Evolutionary conservation across 1,139 yeast species (phyloP).

Genomic region (Scheffersomyces lignicola): DNA sequence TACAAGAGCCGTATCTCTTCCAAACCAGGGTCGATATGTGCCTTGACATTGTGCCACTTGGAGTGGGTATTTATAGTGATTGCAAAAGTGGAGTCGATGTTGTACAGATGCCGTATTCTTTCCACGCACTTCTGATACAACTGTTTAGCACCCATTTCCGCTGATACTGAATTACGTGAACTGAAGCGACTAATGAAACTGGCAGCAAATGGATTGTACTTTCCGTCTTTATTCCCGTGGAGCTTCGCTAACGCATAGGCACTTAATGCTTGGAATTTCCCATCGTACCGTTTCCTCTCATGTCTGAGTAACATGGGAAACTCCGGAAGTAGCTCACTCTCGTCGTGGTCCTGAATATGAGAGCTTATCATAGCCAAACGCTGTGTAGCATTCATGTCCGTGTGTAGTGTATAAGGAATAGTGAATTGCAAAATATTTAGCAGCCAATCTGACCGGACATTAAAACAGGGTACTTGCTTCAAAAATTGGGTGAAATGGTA

Average conservation of each 20-base stretch:
- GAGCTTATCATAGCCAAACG: slow-evolving; percentile 21
- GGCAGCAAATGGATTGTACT: background rate
- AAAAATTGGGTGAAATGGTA: too few species aligned
- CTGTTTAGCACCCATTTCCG: too few species aligned
- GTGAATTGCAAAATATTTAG: too few species aligned
- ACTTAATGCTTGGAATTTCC: slow-evolving; percentile 6
- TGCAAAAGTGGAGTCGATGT: background rate
- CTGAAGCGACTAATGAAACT: too few species aligned
- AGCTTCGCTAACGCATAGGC: background rate
- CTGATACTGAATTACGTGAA: too few species aligned
- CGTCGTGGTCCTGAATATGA: slow-evolving; percentile 14
- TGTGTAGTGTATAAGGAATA: background rate
- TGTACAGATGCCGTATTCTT: background rate
- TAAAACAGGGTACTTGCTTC: background rate
- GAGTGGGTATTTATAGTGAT: background rate
- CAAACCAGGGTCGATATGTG: background rate
- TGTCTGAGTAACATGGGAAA: slow-evolving; percentile 18
- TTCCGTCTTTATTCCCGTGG: background rate
- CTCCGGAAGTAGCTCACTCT: slow-evolving; percentile 12
- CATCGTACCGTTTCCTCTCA: slow-evolving; percentile 16
- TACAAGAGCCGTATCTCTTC: slow-evolving; percentile 1
- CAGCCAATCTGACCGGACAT: slow-evolving; percentile 1
- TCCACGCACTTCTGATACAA: background rate
- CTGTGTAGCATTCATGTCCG: slow-evolving; percentile 10
- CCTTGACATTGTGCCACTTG: background rate